Evolutionary conservation across 2,329 filamentous ascomycete species (phyloP).

Genomic region (Aspergillus sp.): DNA sequence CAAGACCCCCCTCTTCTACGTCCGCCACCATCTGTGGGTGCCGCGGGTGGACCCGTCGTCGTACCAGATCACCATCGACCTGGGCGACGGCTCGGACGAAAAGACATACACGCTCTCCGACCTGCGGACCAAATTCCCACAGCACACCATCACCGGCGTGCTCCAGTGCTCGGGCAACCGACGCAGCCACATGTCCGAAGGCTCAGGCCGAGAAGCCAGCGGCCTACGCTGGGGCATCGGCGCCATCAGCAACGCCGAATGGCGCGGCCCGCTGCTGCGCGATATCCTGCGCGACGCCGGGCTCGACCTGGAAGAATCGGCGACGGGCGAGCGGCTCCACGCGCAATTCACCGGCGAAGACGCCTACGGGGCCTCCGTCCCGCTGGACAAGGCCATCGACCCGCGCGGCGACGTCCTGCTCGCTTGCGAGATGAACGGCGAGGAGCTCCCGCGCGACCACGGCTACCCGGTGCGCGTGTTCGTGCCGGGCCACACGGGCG

Average conservation of each 20-base stretch:
- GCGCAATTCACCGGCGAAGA: conserved; percentile 52
- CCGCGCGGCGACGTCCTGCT: conserved; percentile 52
- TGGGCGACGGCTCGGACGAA: conserved; percentile 43
- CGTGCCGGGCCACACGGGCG: conserved; percentile 58
- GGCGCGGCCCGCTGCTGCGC: conserved; percentile 48
- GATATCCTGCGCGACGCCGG: conserved; percentile 51
- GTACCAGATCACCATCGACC: conserved; percentile 46
- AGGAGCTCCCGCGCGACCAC: conserved; percentile 54
- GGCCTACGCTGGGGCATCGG: conserved; percentile 53
- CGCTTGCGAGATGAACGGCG: conserved; percentile 59
- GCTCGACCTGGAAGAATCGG: conserved; percentile 31
- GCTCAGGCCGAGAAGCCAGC: conserved; percentile 38
- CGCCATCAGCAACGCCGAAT: conserved; percentile 52
- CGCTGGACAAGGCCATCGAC: conserved; percentile 49
- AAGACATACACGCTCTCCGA: conserved; percentile 47
- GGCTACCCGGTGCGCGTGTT: conserved; percentile 55
- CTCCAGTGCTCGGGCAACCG: conserved; percentile 55
- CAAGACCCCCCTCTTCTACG: conserved; percentile 48
- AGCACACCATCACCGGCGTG: conserved; percentile 45
- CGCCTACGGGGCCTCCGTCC: conserved; percentile 54
- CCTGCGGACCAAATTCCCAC: conserved; percentile 44
- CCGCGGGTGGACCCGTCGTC: conserved; percentile 36
- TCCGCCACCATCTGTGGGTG: conserved; percentile 57
- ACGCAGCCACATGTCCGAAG: conserved; percentile 49
- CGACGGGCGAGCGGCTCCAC: conserved; percentile 36